phyloP scores from a whole-genome alignment of 441 rosid genomes.

The Bocquillonia castaneifolia region DNA sequence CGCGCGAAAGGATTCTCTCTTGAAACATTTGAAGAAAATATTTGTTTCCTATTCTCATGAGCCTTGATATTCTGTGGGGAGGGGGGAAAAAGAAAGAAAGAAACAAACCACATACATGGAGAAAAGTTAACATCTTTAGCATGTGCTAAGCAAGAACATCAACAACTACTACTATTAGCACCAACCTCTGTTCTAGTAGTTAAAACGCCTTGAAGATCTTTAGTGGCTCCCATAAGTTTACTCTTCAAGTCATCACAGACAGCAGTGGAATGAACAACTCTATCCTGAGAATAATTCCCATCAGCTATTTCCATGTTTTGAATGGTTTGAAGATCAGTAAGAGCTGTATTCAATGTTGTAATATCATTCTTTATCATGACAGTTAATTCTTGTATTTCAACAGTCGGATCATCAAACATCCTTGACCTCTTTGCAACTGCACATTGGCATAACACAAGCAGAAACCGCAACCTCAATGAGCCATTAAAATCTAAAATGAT shows the following conservation, averaged over 20 bases:
- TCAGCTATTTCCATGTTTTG: slow-evolving; percentile 76
- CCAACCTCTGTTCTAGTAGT: slow-evolving; percentile 81
- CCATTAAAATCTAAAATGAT: background rate
- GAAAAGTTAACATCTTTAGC: background rate
- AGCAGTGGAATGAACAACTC: slow-evolving; percentile 63
- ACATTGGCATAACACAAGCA: background rate
- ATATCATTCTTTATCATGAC: slow-evolving; percentile 74
- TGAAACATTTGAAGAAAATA: slow-evolving; percentile 65
- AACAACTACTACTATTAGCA: slow-evolving; percentile 10
- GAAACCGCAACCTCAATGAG: slow-evolving; percentile 1
- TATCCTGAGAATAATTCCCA: slow-evolving; percentile 70
- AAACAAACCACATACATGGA: background rate
- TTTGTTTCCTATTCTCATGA: slow-evolving; percentile 78
- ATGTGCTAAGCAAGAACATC: slow-evolving; percentile 8
- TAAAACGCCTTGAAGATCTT: slow-evolving; percentile 69
- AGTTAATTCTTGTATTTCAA: slow-evolving; percentile 80
- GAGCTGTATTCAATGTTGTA: slow-evolving; percentile 63
- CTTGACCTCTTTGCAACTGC: slow-evolving; percentile 86
- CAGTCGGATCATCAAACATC: slow-evolving; percentile 77
- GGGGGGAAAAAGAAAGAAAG: too few species aligned
- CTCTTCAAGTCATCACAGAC: slow-evolving; percentile 81
- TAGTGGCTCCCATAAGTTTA: slow-evolving; percentile 78
- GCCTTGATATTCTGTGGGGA: slow-evolving; percentile 80
- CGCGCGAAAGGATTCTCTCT: slow-evolving; percentile 49
- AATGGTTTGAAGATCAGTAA: slow-evolving; percentile 74